These are phyloP conservation scores for Plasmodium ovale DNA, from an alignment of 169 alveolate genomes.

Conservation along the genomic window DNA sequence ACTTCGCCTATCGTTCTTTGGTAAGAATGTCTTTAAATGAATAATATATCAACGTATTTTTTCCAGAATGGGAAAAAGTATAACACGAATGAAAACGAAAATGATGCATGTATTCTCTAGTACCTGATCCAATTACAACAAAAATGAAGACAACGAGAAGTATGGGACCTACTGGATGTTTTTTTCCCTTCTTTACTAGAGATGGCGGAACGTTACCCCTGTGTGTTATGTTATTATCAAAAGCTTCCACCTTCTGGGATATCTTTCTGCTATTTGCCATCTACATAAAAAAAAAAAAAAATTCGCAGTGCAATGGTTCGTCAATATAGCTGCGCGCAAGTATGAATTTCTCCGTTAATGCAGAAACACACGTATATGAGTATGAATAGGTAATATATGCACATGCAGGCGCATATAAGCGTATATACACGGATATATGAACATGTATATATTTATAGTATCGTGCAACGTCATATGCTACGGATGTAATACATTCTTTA, in stretches of 20 bases:
- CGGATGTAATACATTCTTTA: not conserved
- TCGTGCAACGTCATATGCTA: no score
- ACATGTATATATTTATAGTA: not conserved
- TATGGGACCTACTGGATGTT: slow-evolving; percentile 71
- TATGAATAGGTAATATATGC: no score
- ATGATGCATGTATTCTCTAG: not conserved
- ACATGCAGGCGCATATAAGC: not conserved
- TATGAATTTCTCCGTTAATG: no score
- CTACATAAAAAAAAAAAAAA: slow-evolving; percentile 6
- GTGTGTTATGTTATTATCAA: slow-evolving; percentile 45
- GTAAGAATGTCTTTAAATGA: no score
- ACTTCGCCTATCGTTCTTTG: no score
- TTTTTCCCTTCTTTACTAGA: slow-evolving; percentile 47
- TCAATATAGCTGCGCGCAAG: no score
- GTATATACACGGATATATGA: not conserved
- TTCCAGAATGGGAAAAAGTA: no score
- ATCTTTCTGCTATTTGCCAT: slow-evolving; percentile 63
- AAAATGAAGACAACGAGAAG: slow-evolving; percentile 64
- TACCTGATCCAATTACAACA: slow-evolving; percentile 77
- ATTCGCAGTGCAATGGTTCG: no score
- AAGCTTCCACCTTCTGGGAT: slow-evolving; percentile 52
- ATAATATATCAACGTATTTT: not conserved
- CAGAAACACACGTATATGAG: no score
- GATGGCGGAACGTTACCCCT: slow-evolving; percentile 74
- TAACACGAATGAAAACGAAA: not conserved